Conservation (phyloP, 805 yeast genomes). For the baker's yeast (Saccharomyces cerevisiae) region DNA sequence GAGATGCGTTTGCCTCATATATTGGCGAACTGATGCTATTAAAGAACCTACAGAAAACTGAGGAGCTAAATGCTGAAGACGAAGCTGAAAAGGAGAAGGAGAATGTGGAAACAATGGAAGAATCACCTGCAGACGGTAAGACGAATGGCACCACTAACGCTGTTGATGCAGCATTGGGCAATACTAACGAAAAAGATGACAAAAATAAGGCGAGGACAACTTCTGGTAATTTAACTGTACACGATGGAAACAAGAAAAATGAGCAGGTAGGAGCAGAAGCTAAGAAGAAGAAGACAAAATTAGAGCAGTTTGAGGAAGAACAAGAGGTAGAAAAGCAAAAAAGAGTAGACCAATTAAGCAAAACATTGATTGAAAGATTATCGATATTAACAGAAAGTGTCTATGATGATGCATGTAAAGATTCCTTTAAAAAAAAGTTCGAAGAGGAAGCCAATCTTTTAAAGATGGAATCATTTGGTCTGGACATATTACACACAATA, state of each 20-base stretch:
- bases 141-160: neutral
- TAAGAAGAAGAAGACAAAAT: constrained; percentile 33
- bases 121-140: constrained; percentile 6
- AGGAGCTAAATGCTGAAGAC: constrained; percentile 42
- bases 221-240: neutral
- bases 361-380: constrained; percentile 49
- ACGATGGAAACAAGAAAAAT: neutral
- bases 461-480: constrained; percentile 79
- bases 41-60: constrained; percentile 61
- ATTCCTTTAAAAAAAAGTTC: constrained; percentile 55
- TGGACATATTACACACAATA: constrained; percentile 67
- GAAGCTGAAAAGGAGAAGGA: constrained; percentile 33
- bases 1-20: constrained; percentile 77
- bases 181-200: neutral
- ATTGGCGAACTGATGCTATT: constrained; percentile 82
- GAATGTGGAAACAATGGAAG: constrained; percentile 28
- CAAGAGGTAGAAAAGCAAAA: constrained; percentile 58
- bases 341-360: constrained; percentile 52
- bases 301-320: constrained; percentile 69
- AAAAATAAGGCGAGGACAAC: neutral
- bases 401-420: constrained; percentile 51
- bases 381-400: constrained; percentile 54
- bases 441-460: constrained; percentile 75
- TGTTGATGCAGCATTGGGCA: neutral
- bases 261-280: constrained; percentile 4